phyloP scores from a whole-genome alignment of 257 asterid genomes.

The Thymus mandschuricus region DNA sequence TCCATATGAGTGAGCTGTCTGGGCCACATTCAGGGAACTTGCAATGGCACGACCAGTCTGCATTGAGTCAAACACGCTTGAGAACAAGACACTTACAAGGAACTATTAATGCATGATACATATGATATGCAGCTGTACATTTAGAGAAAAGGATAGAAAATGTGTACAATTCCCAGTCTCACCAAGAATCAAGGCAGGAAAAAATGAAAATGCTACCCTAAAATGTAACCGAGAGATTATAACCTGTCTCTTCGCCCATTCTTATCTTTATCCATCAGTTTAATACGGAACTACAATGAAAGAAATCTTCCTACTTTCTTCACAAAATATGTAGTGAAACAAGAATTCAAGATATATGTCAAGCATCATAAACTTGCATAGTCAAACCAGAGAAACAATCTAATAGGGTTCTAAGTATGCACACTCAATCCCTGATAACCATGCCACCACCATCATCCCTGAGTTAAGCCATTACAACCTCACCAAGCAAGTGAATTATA shows the following conservation, averaged over 20 bases:
- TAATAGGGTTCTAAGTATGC: background rate
- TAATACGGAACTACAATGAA: background rate
- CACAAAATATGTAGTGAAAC: background rate
- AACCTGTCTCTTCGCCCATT: background rate
- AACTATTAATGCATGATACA: background rate
- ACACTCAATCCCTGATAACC: slow-evolving; percentile 1
- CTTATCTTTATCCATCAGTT: background rate
- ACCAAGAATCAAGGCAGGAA: slow-evolving; percentile 4
- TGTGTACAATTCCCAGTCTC: background rate
- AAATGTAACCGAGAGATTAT: background rate
- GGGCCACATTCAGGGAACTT: slow-evolving; percentile 78
- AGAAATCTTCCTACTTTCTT: background rate
- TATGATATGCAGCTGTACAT: background rate
- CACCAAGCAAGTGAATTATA: background rate
- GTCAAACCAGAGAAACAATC: background rate
- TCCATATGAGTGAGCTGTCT: slow-evolving; percentile 83
- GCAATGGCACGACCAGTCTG: slow-evolving; percentile 87
- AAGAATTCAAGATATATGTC: background rate
- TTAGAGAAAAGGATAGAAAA: background rate
- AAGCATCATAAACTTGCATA: background rate
- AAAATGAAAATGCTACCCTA: slow-evolving; percentile 2
- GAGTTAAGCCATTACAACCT: slow-evolving; percentile 18
- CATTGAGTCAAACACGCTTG: slow-evolving; percentile 31
- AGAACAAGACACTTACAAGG: slow-evolving; percentile 2
- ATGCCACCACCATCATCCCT: slow-evolving; percentile 1